Base-by-base conservation (phyloP, 495 filamentous ascomycete genomes). In the Friedmanniomyces simplex region DNA sequence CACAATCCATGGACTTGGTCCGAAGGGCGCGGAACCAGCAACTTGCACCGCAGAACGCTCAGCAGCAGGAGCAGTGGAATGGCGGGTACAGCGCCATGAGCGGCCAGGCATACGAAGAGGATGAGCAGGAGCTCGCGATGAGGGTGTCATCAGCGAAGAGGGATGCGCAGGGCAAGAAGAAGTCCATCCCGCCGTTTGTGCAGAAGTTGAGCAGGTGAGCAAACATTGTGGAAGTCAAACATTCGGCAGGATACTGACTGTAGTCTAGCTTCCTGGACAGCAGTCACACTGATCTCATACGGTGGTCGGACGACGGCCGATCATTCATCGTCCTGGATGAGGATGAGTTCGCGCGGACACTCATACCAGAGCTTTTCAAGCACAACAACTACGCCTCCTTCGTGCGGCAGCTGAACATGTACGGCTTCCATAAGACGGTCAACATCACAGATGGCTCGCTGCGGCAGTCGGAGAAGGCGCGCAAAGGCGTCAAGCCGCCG, bases 331-430 rank as follows among this genome's bases (percentile, higher is more conserved):
- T 99, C 8, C 71, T 96, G 4, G 94, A 99, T 66, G 93, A 99
- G 70, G 93, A 99, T 67, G 94, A 97, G 68, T 99, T 99, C 71
- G 94, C 93, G n/a, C 91, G 89, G 68, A 95, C 85, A 0, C 70
- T 99, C 57, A 97, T 99, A 49, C 93, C 93, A 1, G 93, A 97
- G 67, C 77, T 96, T 8, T 99, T 97, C 79, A 99, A 99, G 68
- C 94, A 97, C 72, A 97, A 96, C 70, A 99, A 97, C 70, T 99
- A 97, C 69, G 91, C 93, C 7, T 97, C 94, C 1, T 99, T 99
- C 65, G 93, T 99, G 25, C 87, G 93, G 11, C 93, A 98, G 67
- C 78, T 98, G 60, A 98, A 98, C 67, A 97, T 98, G 93, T 98
- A 99, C 69, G 93, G 93, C 8, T 99, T 99, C 67, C 93, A 99